phyloP scores from a whole-genome alignment of 129 eudicot species.

The Tagetes patula region DNA sequence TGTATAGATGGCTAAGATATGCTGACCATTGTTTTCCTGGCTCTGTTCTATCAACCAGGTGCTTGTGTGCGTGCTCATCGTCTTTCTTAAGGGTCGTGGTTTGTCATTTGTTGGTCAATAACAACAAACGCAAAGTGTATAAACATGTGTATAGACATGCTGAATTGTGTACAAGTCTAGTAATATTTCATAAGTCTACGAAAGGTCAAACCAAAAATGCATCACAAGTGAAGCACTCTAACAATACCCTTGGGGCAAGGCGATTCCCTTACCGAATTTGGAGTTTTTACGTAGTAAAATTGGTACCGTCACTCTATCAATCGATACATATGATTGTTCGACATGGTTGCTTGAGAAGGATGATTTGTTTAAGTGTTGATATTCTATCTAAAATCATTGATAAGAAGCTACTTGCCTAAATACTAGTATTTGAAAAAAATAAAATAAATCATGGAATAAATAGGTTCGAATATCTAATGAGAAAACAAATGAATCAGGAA shows the following conservation, averaged over 20 bases:
- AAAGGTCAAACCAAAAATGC: too few relatives aligned
- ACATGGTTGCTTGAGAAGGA: neutral
- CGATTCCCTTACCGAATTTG: neutral
- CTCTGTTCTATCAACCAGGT: too few relatives aligned
- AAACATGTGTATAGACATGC: too few relatives aligned
- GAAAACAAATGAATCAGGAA: constrained; percentile 15
- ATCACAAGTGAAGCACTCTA: too few relatives aligned
- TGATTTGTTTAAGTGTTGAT: neutral
- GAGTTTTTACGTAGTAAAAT: neutral
- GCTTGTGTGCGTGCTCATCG: too few relatives aligned
- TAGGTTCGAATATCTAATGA: neutral
- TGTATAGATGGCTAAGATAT: too few relatives aligned
- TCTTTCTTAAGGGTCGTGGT: too few relatives aligned
- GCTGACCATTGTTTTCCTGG: too few relatives aligned
- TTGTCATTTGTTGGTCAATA: too few relatives aligned
- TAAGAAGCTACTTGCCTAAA: neutral
- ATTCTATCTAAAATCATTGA: neutral
- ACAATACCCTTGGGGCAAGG: neutral
- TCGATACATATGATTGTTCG: neutral
- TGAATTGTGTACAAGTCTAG: too few relatives aligned
- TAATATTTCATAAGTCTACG: too few relatives aligned
- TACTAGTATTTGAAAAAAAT: neutral
- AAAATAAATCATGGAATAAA: neutral
- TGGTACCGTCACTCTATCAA: neutral
- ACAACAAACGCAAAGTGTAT: too few relatives aligned